Evolutionary conservation across 495 filamentous ascomycete genomes (phyloP), one percentile per base, ranked within the genome.

Genomic region (Hypomontagnella submonticulosa): DNA sequence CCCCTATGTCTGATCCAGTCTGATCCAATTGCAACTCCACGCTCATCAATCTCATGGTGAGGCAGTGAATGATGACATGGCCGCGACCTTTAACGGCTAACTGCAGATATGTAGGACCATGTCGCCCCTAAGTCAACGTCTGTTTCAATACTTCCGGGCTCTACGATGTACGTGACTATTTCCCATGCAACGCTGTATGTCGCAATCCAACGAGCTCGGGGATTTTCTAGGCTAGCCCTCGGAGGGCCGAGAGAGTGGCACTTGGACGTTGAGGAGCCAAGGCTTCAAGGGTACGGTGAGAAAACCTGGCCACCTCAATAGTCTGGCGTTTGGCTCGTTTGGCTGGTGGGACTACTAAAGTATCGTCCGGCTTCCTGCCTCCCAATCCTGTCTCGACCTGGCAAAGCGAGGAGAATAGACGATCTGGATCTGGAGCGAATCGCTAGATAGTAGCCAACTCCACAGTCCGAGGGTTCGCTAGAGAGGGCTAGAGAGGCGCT

Each of bases 11-110:
- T 43, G 19, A 47, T 48, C 48, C 13, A 19, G 43, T 49, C 51
- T 55, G 59, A 63, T 67, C 57, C 58, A 63, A 51, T 50, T 55
- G 41, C 42, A 67, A 52, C 52, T 67, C 63, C 51, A 57, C 63
- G 51, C 23, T 57, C 51, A 61, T 57, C 57, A 67, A 68, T 68
- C 65, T 68, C 53, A 69, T 69, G 60, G 61, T 69, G 49, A 63
- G 37, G 18, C 13, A 47, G 16, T 51, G 52, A 53, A 36, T 61
- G 66, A 64, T 69, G 60, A 69, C 60, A 69, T 69, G 66, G 56
- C 60, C 19, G 55, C 32, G 5, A 34, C 54, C 54, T 58, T 50
- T 49, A 55, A 69, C 66, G 66, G 66, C 56, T 69, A 51, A 38
- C 59, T 69, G 66, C 66, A 69, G 66, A 64, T 64, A 59, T 50